Evolutionary conservation across 1,284 basidiomycete genomes (phyloP).

Genomic region (Pseudozyma thailandica): DNA sequence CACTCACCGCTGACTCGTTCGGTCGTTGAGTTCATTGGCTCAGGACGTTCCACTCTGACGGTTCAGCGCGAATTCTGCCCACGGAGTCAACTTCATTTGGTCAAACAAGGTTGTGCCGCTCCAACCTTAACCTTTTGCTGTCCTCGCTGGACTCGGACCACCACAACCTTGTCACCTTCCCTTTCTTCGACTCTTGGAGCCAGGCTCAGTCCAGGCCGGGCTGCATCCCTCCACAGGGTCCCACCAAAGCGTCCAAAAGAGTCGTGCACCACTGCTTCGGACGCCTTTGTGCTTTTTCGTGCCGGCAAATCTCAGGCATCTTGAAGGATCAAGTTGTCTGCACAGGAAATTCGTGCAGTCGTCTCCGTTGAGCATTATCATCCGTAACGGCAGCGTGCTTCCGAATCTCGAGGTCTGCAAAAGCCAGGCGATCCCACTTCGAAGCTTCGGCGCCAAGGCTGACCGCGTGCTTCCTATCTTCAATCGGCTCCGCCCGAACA

Average conservation of each 20-base stretch:
- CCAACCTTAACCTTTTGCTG: conserved; percentile 31
- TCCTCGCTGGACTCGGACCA: too few species aligned
- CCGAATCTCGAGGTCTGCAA: background rate
- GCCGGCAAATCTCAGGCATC: background rate
- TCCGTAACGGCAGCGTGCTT: background rate
- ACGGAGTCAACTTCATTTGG: conserved; percentile 34
- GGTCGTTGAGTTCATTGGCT: conserved; percentile 1
- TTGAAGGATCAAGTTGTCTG: background rate
- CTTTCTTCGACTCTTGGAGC: conserved; percentile 1
- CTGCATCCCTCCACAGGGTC: conserved; percentile 9
- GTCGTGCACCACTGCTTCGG: background rate
- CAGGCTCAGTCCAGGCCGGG: background rate
- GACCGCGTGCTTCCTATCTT: background rate
- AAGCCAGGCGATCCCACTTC: background rate
- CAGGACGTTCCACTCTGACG: conserved; percentile 31
- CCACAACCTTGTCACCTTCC: too few species aligned
- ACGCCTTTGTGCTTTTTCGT: background rate
- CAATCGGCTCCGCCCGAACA: background rate
- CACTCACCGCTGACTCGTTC: background rate
- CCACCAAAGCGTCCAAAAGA: conserved; percentile 19
- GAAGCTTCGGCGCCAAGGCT: background rate
- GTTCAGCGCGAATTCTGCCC: conserved; percentile 12
- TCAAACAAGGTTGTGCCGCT: conserved; percentile 28
- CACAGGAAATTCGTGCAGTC: background rate
- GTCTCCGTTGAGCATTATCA: background rate